Percentiles rank a stretch among this genome's conserved stretches.
Conservation (phyloP, 179 eudicot species). For the Silene coronaria region DNA sequence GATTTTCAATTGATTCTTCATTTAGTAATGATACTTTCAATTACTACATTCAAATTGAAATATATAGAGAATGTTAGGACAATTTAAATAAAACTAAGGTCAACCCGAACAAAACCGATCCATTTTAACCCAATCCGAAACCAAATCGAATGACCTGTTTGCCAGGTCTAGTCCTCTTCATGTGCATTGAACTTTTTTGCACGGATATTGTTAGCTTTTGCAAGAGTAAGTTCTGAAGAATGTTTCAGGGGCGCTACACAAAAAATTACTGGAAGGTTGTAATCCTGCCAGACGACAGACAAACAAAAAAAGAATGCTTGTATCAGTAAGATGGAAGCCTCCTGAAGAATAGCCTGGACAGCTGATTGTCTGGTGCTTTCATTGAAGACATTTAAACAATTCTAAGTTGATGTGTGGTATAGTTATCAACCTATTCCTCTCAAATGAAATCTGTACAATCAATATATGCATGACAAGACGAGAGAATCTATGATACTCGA, state of each 20-base stretch:
- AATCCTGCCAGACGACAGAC: neutral
- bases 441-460: neutral
- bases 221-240: neutral
- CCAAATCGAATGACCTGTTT: too few species aligned
- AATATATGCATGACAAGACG: too few species aligned
- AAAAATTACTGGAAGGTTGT: neutral
- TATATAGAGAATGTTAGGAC: too few species aligned
- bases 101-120: too few species aligned
- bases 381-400: neutral
- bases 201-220: neutral
- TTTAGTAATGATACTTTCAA: too few species aligned
- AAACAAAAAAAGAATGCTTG: neutral
- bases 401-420: neutral
- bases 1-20: too few species aligned
- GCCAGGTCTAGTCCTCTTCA: too few species aligned
- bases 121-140: too few species aligned
- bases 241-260: neutral
- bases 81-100: too few species aligned
- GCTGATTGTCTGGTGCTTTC: neutral
- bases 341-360: neutral
- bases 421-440: neutral
- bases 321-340: neutral
- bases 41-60: too few species aligned
- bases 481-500: too few species aligned
- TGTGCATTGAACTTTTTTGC: too few species aligned